Evolutionary conservation across 1,284 basidiomycete species (phyloP).

Genomic region (Amylostereum chailletii): DNA sequence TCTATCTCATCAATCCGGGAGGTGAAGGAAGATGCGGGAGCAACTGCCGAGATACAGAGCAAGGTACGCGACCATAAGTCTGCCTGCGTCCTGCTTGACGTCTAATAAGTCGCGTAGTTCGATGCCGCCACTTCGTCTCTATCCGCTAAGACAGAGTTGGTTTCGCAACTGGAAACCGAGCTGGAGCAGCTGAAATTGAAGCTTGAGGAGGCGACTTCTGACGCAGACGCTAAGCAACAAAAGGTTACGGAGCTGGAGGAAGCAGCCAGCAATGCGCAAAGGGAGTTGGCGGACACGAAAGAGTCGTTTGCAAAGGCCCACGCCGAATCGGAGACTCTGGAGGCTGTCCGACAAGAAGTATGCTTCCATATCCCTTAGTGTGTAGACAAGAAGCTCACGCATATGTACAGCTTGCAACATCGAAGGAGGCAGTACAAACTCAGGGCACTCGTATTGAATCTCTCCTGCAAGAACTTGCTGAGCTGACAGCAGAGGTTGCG

Average conservation of each 20-base stretch:
- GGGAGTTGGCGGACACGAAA: slow-evolving; percentile 36
- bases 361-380: slow-evolving; percentile 11
- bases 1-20: slow-evolving; percentile 68
- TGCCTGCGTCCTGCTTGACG: slow-evolving; percentile 7
- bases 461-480: slow-evolving; percentile 42
- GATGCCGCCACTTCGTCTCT: slow-evolving; percentile 45
- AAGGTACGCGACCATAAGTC: slow-evolving; percentile 34
- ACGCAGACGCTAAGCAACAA: slow-evolving; percentile 37
- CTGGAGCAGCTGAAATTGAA: slow-evolving; percentile 41
- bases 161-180: slow-evolving; percentile 43
- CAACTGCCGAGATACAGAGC: slow-evolving; percentile 45
- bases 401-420: slow-evolving; percentile 38
- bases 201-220: slow-evolving; percentile 37
- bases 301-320: slow-evolving; percentile 33
- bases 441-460: slow-evolving; percentile 37
- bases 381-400: slow-evolving; percentile 5
- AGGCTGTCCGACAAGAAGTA: slow-evolving; percentile 43
- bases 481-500: slow-evolving; percentile 41
- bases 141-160: slow-evolving; percentile 37
- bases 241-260: slow-evolving; percentile 37
- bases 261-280: slow-evolving; percentile 39
- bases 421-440: slow-evolving; percentile 29
- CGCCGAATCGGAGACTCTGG: slow-evolving; percentile 30
- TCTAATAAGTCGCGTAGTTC: slow-evolving; percentile 34
- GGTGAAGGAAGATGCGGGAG: slow-evolving; percentile 51